Percentiles rank a stretch among this genome's conserved stretches.
phyloP scores from a whole-genome alignment of 2,329 filamentous ascomycete genomes.

The Colletotrichum magnum region DNA sequence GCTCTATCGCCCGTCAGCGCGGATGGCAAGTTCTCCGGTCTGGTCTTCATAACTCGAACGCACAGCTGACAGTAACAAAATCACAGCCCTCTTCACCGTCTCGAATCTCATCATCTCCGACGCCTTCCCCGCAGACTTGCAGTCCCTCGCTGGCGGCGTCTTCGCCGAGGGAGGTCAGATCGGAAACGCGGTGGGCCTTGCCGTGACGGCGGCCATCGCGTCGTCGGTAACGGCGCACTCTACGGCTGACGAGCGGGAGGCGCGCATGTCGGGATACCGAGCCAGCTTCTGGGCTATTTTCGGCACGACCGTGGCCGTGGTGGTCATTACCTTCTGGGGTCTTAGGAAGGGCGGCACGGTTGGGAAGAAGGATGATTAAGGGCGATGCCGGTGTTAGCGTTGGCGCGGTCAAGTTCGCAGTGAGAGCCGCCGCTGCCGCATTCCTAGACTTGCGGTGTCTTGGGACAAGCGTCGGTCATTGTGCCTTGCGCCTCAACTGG shows the following conservation, averaged over 20 bases:
- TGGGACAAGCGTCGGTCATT: background rate
- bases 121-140: slow-evolving; percentile 66
- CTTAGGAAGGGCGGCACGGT: slow-evolving; percentile 62
- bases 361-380: slow-evolving; percentile 57
- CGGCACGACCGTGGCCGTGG: slow-evolving; percentile 56
- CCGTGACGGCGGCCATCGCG: slow-evolving; percentile 64
- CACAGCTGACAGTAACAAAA: background rate
- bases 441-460: background rate
- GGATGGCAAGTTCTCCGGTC: slow-evolving; percentile 50
- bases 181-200: slow-evolving; percentile 67
- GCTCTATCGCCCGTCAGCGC: slow-evolving; percentile 60
- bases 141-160: slow-evolving; percentile 71
- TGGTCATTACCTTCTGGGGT: slow-evolving; percentile 56
- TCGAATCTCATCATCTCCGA: slow-evolving; percentile 68
- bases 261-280: slow-evolving; percentile 65
- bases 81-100: slow-evolving; percentile 66
- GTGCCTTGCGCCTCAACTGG: background rate
- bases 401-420: background rate
- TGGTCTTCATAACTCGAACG: no score
- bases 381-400: background rate
- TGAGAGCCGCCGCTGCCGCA: slow-evolving; percentile 12
- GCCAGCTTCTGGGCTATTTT: slow-evolving; percentile 69
- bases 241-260: slow-evolving; percentile 44
- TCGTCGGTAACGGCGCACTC: slow-evolving; percentile 59
- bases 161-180: slow-evolving; percentile 73